Evolutionary conservation across 2,329 filamentous ascomycete species (phyloP), one percentile per base, ranked within the genome.

Genomic region (Curvularia sp.): DNA sequence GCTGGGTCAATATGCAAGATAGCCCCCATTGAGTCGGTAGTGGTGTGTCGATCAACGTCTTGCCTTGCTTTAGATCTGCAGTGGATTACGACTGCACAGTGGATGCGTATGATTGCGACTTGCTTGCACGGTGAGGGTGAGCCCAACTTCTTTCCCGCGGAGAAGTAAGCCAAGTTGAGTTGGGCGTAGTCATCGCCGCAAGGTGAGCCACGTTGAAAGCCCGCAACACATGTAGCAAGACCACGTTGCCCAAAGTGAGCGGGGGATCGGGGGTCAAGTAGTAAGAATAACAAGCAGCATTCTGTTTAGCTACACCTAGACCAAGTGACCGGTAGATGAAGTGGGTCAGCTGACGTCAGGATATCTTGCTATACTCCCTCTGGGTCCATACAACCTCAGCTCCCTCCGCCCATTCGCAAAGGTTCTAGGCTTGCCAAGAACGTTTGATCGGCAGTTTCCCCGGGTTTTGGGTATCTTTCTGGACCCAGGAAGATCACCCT

Each of bases 331-430:
- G 13, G 33, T 5, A 30, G n/a, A 31, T 8, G 28, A 31, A 10
- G 20, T 3, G 24, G 18, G 35, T 50, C 48, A 50, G 48, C 48
- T 50, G 48, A 50, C 48, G 48, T 50, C 48, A 50, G 48, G 20
- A 50, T 12, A 13, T 26, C 18, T 30, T 33, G n/a, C 5, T 31
- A 26, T 22, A 28, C 15, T 26, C 6, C 30, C 10, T 9, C 44
- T 20, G 10, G 28, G 18, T 26, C 44, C 13, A 18, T 33, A 33
- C 18, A 18, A 20, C 18, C 28, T 31, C 28, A 47, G 44, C 28
- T 20, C 26, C 28, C 28, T 31, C 28, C 24, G 24, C 18, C 6
- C n/a, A 20, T 33, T 12, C 12, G 8, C 31, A 41, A 30, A 26
- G 24, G 48, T 30, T 30, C 31, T 39, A 28, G 35, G 26, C 48